Conservation (phyloP, 495 filamentous ascomycete species). For the Penicillium chermesinum region DNA sequence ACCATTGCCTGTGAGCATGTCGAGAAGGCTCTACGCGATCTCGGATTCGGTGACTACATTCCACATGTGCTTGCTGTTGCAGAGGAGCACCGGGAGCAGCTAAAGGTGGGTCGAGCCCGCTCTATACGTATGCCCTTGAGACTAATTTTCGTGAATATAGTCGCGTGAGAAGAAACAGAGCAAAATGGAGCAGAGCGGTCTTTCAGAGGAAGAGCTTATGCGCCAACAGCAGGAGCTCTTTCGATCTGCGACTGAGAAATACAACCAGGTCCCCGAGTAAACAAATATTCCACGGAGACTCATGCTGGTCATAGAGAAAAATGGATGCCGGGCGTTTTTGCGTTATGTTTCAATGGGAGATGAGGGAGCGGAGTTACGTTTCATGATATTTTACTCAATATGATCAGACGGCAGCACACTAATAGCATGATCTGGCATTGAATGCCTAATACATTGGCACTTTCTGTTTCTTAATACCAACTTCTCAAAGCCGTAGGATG, state of each 20-base stretch:
- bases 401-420: background rate
- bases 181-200: constrained; percentile 89
- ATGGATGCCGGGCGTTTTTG: constrained; percentile 19
- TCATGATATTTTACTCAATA: background rate
- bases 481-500: too few species aligned
- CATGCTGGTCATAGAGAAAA: constrained; percentile 39
- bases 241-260: constrained; percentile 71
- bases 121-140: background rate
- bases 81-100: constrained; percentile 82
- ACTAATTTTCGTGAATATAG: constrained; percentile 39
- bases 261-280: constrained; percentile 50
- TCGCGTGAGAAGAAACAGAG: constrained; percentile 93
- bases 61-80: constrained; percentile 80
- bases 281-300: constrained; percentile 11
- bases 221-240: constrained; percentile 89
- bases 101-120: constrained; percentile 61
- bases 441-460: background rate
- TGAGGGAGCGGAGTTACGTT: constrained; percentile 7
- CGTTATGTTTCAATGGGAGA: constrained; percentile 1
- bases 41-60: constrained; percentile 90
- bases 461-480: background rate
- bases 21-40: constrained; percentile 80
- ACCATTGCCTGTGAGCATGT: constrained; percentile 97
- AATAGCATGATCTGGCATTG: background rate
- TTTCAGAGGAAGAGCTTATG: constrained; percentile 83